These are phyloP conservation scores for Porphyrellus cyaneotinctus DNA, from an alignment of 768 basidiomycete genomes.

Conservation along the genomic window DNA sequence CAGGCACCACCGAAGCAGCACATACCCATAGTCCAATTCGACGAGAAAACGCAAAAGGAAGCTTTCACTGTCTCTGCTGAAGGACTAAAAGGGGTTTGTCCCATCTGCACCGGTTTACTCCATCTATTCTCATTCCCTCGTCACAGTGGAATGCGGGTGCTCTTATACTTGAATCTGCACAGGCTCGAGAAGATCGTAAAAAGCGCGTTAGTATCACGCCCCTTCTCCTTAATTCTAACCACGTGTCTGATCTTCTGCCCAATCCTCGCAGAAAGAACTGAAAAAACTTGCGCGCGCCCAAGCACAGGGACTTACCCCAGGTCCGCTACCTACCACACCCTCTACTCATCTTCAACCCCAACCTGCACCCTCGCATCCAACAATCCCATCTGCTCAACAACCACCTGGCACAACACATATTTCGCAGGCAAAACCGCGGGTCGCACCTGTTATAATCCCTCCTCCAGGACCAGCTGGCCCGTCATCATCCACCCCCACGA, in stretches of 20 bases:
- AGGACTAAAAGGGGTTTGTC: slow-evolving; percentile 66
- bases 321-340: slow-evolving; percentile 22
- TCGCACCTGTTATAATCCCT: slow-evolving; percentile 32
- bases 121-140: slow-evolving; percentile 8
- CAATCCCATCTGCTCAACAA: slow-evolving; percentile 22
- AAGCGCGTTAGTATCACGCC: slow-evolving; percentile 54
- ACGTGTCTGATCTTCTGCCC: slow-evolving; percentile 10
- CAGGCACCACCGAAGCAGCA: slow-evolving; percentile 68
- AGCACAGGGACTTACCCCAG: slow-evolving; percentile 28
- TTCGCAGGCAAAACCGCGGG: slow-evolving; percentile 26
- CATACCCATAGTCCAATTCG: slow-evolving; percentile 58
- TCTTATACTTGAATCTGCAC: slow-evolving; percentile 62
- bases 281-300: slow-evolving; percentile 62
- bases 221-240: slow-evolving; percentile 2
- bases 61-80: slow-evolving; percentile 72
- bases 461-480: slow-evolving; percentile 24
- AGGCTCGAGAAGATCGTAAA: slow-evolving; percentile 74
- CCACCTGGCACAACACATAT: slow-evolving; percentile 15
- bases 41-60: slow-evolving; percentile 61
- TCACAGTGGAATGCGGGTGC: slow-evolving; percentile 63
- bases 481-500: slow-evolving; percentile 32
- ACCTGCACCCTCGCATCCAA: slow-evolving; percentile 22
- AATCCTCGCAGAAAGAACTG: slow-evolving; percentile 56
- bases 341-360: slow-evolving; percentile 34
- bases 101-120: slow-evolving; percentile 11